phyloP scores from a whole-genome alignment of 345 rosid species.

The Eucalyptus microcorys region DNA sequence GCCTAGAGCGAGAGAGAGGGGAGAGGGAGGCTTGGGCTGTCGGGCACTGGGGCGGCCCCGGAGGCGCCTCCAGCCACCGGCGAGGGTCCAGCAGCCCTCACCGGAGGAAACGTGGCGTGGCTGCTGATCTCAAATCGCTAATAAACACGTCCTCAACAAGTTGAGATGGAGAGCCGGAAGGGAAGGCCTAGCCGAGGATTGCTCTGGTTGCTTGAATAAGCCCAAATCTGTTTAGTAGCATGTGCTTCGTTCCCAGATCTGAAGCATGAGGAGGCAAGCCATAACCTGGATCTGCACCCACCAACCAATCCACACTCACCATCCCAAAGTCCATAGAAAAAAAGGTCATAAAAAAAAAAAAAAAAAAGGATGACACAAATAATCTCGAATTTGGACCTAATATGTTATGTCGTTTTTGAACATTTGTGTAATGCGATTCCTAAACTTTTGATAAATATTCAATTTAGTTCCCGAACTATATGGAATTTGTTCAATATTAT shows the following conservation, averaged over 20 bases:
- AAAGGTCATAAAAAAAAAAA: neutral
- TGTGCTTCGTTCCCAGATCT: neutral
- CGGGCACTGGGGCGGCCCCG: neutral
- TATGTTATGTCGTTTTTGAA: fast-evolving
- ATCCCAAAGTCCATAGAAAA: neutral
- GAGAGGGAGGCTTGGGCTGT: neutral
- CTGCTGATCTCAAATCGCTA: neutral
- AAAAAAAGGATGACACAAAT: fast-evolving
- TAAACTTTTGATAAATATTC: fast-evolving
- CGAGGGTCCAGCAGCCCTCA: neutral
- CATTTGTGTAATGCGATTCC: fast-evolving
- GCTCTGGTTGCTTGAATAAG: neutral
- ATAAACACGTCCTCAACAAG: neutral
- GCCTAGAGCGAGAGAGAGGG: neutral
- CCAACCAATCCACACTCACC: neutral
- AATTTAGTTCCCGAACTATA: fast-evolving
- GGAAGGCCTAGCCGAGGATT: neutral
- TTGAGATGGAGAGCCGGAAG: neutral
- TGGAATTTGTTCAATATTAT: neutral
- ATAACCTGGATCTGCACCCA: neutral
- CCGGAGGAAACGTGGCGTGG: neutral
- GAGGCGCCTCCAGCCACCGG: neutral
- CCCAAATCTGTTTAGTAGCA: neutral
- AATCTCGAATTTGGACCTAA: fast-evolving
- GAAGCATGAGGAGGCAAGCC: neutral